Percentiles rank a stretch among this genome's conserved stretches.
Evolutionary conservation across 208 protist genomes (phyloP).

Genomic region (Leishmania tropica): DNA sequence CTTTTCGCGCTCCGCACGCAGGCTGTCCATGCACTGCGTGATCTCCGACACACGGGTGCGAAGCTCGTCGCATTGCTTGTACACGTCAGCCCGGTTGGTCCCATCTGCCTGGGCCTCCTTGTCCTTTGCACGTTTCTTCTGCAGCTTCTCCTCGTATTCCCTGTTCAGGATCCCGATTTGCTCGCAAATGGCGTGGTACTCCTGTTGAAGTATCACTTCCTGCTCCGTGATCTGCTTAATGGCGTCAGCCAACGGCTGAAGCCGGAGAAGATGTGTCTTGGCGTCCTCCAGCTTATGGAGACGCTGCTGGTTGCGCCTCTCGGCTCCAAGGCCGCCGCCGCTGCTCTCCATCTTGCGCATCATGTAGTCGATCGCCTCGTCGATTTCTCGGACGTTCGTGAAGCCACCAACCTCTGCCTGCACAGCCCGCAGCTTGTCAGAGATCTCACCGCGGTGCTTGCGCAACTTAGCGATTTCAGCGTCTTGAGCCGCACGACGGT

Average conservation of each 20-base stretch:
- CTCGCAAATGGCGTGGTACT: constrained; percentile 80
- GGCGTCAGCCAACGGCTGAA: constrained; percentile 68
- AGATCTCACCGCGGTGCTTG: constrained; percentile 53
- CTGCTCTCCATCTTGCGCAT: constrained; percentile 84
- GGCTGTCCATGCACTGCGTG: constrained; percentile 53
- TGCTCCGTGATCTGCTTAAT: constrained; percentile 65
- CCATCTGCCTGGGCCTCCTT: constrained; percentile 46
- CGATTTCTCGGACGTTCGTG: constrained; percentile 63
- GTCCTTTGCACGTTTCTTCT: constrained; percentile 56
- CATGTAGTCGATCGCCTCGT: constrained; percentile 66
- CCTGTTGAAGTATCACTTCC: constrained; percentile 70
- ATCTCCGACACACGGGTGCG: constrained; percentile 40
- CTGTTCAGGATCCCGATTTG: constrained; percentile 65
- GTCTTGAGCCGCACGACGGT: constrained; percentile 57
- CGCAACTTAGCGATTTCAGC: constrained; percentile 63
- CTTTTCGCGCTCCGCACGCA: constrained; percentile 48
- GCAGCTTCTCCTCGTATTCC: constrained; percentile 57
- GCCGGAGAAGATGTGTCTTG: constrained; percentile 64
- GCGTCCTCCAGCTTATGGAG: constrained; percentile 71
- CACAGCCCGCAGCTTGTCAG: constrained; percentile 51
- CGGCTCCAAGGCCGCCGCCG: constrained; percentile 60
- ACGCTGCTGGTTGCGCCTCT: constrained; percentile 54
- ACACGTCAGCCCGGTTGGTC: constrained; percentile 47
- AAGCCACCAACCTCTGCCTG: constrained; percentile 71
- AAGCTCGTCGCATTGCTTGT: constrained; percentile 60